Conservation (phyloP, 345 rosid genomes). For the Eutrema heterophyllum region DNA sequence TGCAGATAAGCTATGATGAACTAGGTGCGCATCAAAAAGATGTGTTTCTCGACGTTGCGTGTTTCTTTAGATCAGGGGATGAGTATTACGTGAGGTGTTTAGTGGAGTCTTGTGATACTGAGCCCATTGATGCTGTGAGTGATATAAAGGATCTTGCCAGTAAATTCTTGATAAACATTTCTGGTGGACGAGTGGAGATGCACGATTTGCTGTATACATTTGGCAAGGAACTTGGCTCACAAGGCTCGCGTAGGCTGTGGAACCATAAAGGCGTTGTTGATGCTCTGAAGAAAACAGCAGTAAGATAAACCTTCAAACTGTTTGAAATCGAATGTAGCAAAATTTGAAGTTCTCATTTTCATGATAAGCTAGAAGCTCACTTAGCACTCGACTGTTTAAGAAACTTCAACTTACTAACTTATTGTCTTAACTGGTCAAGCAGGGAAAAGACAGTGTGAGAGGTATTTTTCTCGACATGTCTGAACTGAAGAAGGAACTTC, state of each 20-base stretch:
- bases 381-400: not conserved
- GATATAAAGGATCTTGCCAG: conserved; percentile 15
- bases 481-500: not conserved
- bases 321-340: not conserved
- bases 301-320: not conserved
- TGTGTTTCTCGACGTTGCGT: conserved; percentile 37
- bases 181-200: conserved; percentile 8
- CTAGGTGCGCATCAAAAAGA: not conserved
- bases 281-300: not conserved
- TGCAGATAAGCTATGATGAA: conserved; percentile 32
- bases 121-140: not conserved
- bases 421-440: not conserved
- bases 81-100: not conserved
- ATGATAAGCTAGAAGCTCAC: not conserved
- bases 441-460: conserved; percentile 23
- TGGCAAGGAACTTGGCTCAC: conserved; percentile 23
- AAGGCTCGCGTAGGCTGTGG: not conserved
- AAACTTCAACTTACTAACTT: not conserved
- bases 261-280: not conserved
- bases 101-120: conserved; percentile 7
- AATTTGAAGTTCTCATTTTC: not conserved
- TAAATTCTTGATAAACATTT: conserved; percentile 23
- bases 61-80: conserved; percentile 28
- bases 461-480: conserved; percentile 26
- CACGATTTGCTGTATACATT: conserved; percentile 34